These are phyloP conservation scores for Globisporangium uncinulatum DNA, from an alignment of 352 stramenopile genomes.

Conservation along the genomic window DNA sequence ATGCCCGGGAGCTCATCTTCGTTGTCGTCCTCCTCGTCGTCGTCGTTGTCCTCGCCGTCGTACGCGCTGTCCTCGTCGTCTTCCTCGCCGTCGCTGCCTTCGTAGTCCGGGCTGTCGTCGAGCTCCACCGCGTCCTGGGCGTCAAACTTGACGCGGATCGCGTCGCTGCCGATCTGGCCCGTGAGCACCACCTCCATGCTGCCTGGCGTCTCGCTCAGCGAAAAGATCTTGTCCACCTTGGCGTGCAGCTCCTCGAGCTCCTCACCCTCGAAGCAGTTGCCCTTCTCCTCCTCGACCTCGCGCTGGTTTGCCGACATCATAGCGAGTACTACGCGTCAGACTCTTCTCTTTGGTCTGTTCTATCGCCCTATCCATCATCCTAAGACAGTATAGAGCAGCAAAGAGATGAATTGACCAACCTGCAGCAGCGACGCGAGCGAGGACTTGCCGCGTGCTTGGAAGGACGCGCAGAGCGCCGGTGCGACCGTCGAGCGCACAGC, in stretches of 20 bases:
- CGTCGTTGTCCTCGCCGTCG: conserved; percentile 24
- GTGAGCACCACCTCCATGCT: conserved; percentile 68
- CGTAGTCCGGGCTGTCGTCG: conserved; percentile 55
- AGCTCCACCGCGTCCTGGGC: conserved; percentile 67
- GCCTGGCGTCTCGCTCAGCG: conserved; percentile 45
- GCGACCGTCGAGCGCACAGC: conserved; percentile 9
- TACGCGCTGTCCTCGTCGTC: conserved; percentile 33
- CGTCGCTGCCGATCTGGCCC: conserved; percentile 40
- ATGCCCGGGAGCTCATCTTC: conserved; percentile 73
- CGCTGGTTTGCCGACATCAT: conserved; percentile 21
- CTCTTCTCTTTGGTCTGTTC: no score
- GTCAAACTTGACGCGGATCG: conserved; percentile 78
- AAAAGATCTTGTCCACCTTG: conserved; percentile 66
- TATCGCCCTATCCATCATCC: no score
- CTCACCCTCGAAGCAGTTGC: conserved; percentile 74
- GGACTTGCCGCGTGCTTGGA: conserved; percentile 56
- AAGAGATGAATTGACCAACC: conserved; percentile 7
- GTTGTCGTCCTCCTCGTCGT: conserved; percentile 45
- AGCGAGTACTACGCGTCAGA: no score
- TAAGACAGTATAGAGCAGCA: no score
- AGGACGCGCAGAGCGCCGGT: conserved; percentile 16
- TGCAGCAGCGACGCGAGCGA: conserved; percentile 36
- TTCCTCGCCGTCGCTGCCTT: conserved; percentile 41
- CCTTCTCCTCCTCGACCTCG: conserved; percentile 78
- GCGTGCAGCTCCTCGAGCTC: conserved; percentile 65